These are phyloP conservation scores for Ilyonectria destructans DNA, from an alignment of 2,329 filamentous ascomycete species.

Conservation along the genomic window DNA sequence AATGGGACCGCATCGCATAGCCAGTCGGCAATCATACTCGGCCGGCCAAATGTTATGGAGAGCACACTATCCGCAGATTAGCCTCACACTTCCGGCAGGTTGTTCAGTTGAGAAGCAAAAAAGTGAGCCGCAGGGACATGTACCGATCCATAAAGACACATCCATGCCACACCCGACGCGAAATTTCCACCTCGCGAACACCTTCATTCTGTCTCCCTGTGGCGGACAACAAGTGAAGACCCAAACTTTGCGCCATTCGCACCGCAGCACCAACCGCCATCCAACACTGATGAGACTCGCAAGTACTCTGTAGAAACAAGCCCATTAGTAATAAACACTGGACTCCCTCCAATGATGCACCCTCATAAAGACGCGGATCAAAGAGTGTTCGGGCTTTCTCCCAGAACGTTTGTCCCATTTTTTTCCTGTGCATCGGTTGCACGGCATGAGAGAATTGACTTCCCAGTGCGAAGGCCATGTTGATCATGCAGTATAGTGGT, in stretches of 20 bases:
- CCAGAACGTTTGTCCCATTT: background rate
- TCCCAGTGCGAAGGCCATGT: background rate
- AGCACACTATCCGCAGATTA: conserved; percentile 14
- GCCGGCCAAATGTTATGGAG: conserved; percentile 33
- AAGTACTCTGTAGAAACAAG: background rate
- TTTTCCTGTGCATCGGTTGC: background rate
- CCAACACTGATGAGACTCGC: background rate
- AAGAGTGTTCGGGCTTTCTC: background rate
- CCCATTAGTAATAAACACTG: background rate
- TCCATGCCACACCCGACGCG: conserved; percentile 28
- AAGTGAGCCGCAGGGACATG: background rate
- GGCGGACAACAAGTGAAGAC: background rate
- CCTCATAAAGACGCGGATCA: background rate
- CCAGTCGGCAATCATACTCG: conserved; percentile 27
- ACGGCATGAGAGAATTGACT: conserved; percentile 26
- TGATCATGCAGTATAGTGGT: background rate
- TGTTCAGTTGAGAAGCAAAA: no score
- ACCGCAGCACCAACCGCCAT: background rate
- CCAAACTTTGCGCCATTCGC: background rate
- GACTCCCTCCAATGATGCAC: background rate
- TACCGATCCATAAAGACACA: conserved; percentile 35
- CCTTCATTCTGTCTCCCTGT: background rate
- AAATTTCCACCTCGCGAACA: no score
- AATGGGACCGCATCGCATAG: conserved; percentile 14
- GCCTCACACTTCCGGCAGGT: background rate